These are phyloP conservation scores for slime mould (Dictyostelium discoideum) DNA, from an alignment of 78 protist species.

Conservation along the genomic window DNA sequence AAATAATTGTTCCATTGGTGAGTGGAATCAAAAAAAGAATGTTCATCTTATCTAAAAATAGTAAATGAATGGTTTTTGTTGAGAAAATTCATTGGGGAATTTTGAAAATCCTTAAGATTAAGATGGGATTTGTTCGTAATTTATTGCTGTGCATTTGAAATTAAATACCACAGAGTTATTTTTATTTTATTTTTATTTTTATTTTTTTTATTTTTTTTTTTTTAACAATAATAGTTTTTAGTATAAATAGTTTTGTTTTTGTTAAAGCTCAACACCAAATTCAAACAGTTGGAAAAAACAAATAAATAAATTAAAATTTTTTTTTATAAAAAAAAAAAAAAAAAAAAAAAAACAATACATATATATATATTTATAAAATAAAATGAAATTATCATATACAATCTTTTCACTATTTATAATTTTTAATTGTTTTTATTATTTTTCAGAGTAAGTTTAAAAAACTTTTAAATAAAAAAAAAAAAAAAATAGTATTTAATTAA, in stretches of 20 bases:
- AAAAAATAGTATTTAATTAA: background rate
- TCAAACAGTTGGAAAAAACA: background rate
- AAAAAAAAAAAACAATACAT: background rate
- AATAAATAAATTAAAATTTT: too few species aligned
- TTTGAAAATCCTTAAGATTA: background rate
- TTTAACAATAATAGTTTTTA: too few species aligned
- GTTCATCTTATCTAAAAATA: background rate
- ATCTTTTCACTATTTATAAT: background rate
- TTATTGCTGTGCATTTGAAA: background rate
- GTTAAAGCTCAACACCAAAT: background rate
- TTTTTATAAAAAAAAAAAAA: background rate
- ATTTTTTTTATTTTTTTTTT: too few species aligned
- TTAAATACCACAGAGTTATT: background rate
- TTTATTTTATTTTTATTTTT: too few species aligned
- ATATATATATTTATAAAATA: background rate
- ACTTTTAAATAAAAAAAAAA: too few species aligned
- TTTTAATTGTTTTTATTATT: background rate
- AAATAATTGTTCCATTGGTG: background rate
- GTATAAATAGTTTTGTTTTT: background rate
- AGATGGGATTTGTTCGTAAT: background rate
- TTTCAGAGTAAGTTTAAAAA: background rate
- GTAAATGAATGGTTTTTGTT: background rate
- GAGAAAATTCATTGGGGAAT: background rate
- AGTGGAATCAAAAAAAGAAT: background rate
- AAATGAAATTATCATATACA: constrained; percentile 4